Evolutionary conservation across 2,329 filamentous ascomycete genomes (phyloP), one percentile per base, ranked within the genome.

Genomic region (Penicillium sp.): DNA sequence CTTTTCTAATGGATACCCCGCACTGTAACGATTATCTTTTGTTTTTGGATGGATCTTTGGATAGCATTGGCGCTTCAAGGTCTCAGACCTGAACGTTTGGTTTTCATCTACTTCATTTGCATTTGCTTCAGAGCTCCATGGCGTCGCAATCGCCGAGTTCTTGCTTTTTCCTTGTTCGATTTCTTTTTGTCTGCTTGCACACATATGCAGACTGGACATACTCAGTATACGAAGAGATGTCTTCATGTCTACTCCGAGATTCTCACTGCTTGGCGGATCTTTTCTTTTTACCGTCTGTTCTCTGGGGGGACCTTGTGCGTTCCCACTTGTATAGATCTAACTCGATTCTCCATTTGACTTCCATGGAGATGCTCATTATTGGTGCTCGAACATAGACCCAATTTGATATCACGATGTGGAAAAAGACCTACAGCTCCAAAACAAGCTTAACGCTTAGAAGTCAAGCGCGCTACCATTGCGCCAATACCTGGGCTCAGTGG

Each of bases 1-100:
- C 49, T 54, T 50, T 51, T 50, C 48, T 43, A 52, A 54, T 55
- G 62, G 62, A 65, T 66, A 66, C 63, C 63, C 63, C 57, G 47
- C 54, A 52, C 60, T 60, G 58, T 57, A 59, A 54, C 40, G 31
- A 48, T 31, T 50, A 34, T 39, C 10, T 45, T 47, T 50, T 42
- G 28, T 28, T 44, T 43, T 35, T 27, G 20, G 14, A 14, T 43
- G 27, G 3, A 10, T 22, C 31, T 44, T 39, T 41, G 14, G 10
- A 10, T 16, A 14, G 31, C 40, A 42, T 46, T 37, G 45, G 43
- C 27, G 29, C 27, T 36, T 41, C 26, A 16, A 43, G 34, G 42
- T 38, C 11, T 40, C 8, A 8, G 16, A 34, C 31, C 31, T 34
- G 14, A 34, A 34, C 31, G 31, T 34, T 18, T 18, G 8, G 29